Evolutionary conservation across 2,329 filamentous ascomycete genomes (phyloP).

Genomic region (Dendryphion nanum): DNA sequence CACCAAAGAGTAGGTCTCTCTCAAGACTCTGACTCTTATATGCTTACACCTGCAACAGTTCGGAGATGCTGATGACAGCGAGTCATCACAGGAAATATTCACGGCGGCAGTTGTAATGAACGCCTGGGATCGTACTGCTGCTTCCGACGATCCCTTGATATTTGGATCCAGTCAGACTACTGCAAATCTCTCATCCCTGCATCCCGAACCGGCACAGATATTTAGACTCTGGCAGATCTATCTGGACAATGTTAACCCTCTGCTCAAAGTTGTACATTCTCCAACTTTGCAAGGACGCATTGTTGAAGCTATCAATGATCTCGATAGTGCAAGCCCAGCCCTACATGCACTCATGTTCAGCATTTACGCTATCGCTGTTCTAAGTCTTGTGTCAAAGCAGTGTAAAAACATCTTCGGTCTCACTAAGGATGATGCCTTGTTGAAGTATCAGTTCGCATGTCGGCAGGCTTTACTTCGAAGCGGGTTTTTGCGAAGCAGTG

Average conservation of each 20-base stretch:
- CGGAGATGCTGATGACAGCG: conserved; percentile 14
- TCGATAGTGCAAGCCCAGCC: conserved; percentile 51
- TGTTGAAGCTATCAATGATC: conserved; percentile 60
- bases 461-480: conserved; percentile 61
- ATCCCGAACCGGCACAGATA: conserved; percentile 66
- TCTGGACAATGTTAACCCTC: conserved; percentile 47
- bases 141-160: conserved; percentile 50
- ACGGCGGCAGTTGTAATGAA: conserved; percentile 41
- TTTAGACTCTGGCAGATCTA: conserved; percentile 73
- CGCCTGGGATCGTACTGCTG: conserved; percentile 46
- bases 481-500: conserved; percentile 57
- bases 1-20: conserved; percentile 38
- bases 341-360: conserved; percentile 53
- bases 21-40: conserved; percentile 14
- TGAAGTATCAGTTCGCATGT: conserved; percentile 59
- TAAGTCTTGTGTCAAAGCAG: conserved; percentile 58
- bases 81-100: conserved; percentile 35
- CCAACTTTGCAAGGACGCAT: conserved; percentile 51
- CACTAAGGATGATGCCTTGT: conserved; percentile 53
- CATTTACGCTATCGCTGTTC: conserved; percentile 30
- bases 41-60: conserved; percentile 24
- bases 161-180: conserved; percentile 52
- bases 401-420: conserved; percentile 52
- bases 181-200: conserved; percentile 61
- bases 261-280: conserved; percentile 28